phyloP scores from a whole-genome alignment of 108 stramenopile species.

The Cyclotella choctawhatcheeana region DNA sequence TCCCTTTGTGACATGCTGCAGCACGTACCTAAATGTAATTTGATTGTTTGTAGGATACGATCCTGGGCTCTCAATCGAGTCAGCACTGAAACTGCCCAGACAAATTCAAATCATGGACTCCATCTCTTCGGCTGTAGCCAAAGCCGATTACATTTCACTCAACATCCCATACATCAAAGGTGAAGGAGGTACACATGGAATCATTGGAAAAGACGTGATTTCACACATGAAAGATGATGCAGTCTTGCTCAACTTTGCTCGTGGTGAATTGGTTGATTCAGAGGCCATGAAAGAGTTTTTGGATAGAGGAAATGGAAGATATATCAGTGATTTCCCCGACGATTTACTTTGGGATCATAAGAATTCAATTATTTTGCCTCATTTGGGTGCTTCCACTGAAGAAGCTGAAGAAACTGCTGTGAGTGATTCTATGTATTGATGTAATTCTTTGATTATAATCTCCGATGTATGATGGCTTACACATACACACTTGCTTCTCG shows the following conservation, averaged over 20 bases:
- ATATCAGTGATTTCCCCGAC: slow-evolving; percentile 90
- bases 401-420: slow-evolving; percentile 94
- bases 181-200: slow-evolving; percentile 89
- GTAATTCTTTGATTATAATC: background rate
- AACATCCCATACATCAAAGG: slow-evolving; percentile 97
- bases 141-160: slow-evolving; percentile 93
- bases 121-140: slow-evolving; percentile 76
- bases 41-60: slow-evolving; percentile 74
- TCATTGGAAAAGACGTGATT: slow-evolving; percentile 86
- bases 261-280: slow-evolving; percentile 94
- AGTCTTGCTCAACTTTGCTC: slow-evolving; percentile 93
- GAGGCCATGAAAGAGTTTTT: slow-evolving; percentile 89
- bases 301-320: slow-evolving; percentile 80
- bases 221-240: slow-evolving; percentile 84
- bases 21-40: background rate
- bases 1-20: background rate
- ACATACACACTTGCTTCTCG: background rate
- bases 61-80: slow-evolving; percentile 90
- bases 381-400: slow-evolving; percentile 95
- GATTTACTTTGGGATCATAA: slow-evolving; percentile 87
- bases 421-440: background rate
- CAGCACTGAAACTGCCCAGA: slow-evolving; percentile 82
- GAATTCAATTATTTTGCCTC: slow-evolving; percentile 90
- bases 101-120: slow-evolving; percentile 68
- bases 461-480: no score